Conservation (phyloP, 148 eudicot species). For the Silene uniflora region DNA sequence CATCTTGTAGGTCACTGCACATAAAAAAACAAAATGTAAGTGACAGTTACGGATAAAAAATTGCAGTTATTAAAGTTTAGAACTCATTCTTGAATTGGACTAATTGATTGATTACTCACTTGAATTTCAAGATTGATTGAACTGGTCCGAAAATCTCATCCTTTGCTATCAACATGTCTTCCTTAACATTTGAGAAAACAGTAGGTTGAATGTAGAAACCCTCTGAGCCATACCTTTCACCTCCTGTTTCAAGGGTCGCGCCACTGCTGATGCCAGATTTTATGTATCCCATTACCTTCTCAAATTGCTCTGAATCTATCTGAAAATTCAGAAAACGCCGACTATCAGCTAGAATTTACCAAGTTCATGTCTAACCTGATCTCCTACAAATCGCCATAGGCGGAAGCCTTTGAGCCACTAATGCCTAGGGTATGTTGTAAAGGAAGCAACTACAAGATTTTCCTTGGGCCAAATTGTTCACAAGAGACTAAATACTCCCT, state of each 20-base stretch:
- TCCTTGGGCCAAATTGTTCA: background rate
- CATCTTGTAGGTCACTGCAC: constrained; percentile 49
- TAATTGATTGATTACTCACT: constrained; percentile 29
- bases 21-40: background rate
- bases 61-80: background rate
- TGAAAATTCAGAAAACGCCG: constrained; percentile 15
- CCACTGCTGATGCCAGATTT: constrained; percentile 41
- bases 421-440: no score
- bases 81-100: background rate
- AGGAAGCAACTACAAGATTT: no score
- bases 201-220: constrained; percentile 60
- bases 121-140: constrained; percentile 57
- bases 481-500: background rate
- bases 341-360: background rate
- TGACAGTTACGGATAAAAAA: background rate
- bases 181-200: constrained; percentile 58
- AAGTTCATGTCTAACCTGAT: background rate
- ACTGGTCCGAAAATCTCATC: constrained; percentile 68
- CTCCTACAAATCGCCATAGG: background rate
- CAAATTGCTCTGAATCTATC: constrained; percentile 52
- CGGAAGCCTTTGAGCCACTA: background rate
- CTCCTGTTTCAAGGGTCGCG: constrained; percentile 52
- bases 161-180: constrained; percentile 55
- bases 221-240: constrained; percentile 40
- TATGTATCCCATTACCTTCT: constrained; percentile 51